Evolutionary conservation across 2,329 filamentous ascomycete species (phyloP).

Genomic region (Acrodontium crateriforme): DNA sequence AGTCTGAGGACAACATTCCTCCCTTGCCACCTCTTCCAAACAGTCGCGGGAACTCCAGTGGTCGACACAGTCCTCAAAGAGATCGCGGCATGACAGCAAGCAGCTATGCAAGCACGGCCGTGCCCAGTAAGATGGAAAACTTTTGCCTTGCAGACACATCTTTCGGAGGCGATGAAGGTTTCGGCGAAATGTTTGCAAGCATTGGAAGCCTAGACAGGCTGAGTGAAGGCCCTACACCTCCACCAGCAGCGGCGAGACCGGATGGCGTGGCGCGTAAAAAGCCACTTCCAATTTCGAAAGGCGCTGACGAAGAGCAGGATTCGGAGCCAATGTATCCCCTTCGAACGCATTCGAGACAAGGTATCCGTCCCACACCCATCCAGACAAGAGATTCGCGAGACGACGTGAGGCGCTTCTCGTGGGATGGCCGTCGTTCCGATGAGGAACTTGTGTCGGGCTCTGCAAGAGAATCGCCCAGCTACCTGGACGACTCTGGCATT

Average conservation of each 20-base stretch:
- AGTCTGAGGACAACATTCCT: constrained; percentile 9
- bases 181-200: constrained; percentile 24
- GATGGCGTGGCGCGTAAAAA: too few species aligned
- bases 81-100: constrained; percentile 29
- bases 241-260: too few species aligned
- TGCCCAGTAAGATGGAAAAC: constrained; percentile 15
- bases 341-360: constrained; percentile 17
- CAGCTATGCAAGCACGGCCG: constrained; percentile 28
- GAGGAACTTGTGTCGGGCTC: constrained; percentile 19
- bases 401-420: constrained; percentile 17
- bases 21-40: constrained; percentile 8
- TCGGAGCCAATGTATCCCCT: constrained; percentile 21
- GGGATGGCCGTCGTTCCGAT: constrained; percentile 17
- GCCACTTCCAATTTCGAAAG: too few species aligned
- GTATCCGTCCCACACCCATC: constrained; percentile 16
- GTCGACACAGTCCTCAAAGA: constrained; percentile 16
- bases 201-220: constrained; percentile 9
- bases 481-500: constrained; percentile 12
- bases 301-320: constrained; percentile 14
- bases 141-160: constrained; percentile 14
- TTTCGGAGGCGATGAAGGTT: constrained; percentile 20
- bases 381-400: constrained; percentile 9
- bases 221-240: constrained; percentile 10
- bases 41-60: constrained; percentile 1
- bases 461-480: constrained; percentile 15